Evolutionary conservation across 169 alveolate genomes (phyloP).

Genomic region (Babesia bigemina): DNA sequence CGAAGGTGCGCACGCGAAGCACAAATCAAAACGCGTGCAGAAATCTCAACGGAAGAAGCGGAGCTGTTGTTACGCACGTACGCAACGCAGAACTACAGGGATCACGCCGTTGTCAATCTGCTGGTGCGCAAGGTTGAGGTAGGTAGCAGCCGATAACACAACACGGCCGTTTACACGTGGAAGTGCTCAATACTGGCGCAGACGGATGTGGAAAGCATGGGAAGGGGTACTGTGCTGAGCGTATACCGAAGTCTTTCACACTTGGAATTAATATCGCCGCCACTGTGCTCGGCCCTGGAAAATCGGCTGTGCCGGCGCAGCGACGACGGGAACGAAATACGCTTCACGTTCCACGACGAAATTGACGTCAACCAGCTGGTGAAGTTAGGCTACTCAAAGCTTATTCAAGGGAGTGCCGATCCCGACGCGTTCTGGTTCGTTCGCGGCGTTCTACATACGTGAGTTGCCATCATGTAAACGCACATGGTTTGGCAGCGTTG

Average conservation of each 20-base stretch:
- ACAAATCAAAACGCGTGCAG: neutral
- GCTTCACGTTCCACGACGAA: slow-evolving; percentile 1
- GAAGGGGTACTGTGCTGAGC: slow-evolving; percentile 12
- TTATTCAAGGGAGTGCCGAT: slow-evolving; percentile 12
- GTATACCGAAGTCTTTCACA: slow-evolving; percentile 36
- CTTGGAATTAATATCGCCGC: slow-evolving; percentile 27
- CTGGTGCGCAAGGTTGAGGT: slow-evolving; percentile 38
- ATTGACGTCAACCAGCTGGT: slow-evolving; percentile 6
- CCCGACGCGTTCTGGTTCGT: slow-evolving; percentile 21
- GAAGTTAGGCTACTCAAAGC: slow-evolving; percentile 36
- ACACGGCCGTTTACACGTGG: neutral
- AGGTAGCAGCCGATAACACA: neutral
- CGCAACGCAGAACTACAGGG: slow-evolving; percentile 48
- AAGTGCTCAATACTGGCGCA: neutral
- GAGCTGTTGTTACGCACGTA: slow-evolving; percentile 31
- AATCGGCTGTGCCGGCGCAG: slow-evolving; percentile 1
- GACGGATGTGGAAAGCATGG: slow-evolving; percentile 7
- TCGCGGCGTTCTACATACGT: slow-evolving; percentile 7
- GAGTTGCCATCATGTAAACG: neutral
- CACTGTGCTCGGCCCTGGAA: slow-evolving; percentile 17
- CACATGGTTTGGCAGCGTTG: neutral
- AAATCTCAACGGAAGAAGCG: slow-evolving; percentile 7
- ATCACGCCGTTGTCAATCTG: slow-evolving; percentile 14
- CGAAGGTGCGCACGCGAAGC: neutral
- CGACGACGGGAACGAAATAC: neutral